Conservation (phyloP, 352 stramenopile genomes). For the Pythium brachiatum region DNA sequence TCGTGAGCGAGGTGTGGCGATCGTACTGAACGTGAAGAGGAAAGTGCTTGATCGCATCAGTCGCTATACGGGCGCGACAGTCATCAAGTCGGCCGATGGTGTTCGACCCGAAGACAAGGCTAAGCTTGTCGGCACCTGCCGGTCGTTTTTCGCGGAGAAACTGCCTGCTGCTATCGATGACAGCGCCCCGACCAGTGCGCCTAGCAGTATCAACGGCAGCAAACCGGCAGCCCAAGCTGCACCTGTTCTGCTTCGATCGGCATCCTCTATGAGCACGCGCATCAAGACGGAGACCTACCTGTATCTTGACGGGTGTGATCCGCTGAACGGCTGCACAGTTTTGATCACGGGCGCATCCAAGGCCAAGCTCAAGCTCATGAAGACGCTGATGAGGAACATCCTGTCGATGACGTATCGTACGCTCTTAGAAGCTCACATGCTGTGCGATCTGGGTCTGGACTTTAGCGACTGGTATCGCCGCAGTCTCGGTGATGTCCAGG, state of each 20-base stretch:
- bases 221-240: neutral
- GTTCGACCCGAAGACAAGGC: conserved; percentile 61
- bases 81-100: conserved; percentile 93
- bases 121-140: conserved; percentile 61
- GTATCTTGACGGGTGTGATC: conserved; percentile 94
- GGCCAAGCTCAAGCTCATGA: conserved; percentile 89
- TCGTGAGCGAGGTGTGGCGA: conserved; percentile 85
- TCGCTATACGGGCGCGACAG: conserved; percentile 89
- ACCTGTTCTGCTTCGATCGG: conserved; percentile 4
- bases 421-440: conserved; percentile 93
- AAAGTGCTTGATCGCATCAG: conserved; percentile 91
- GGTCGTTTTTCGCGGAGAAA: conserved; percentile 68
- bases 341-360: conserved; percentile 91
- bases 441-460: conserved; percentile 77
- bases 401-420: conserved; percentile 95
- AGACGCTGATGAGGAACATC: conserved; percentile 88
- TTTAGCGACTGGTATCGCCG: conserved; percentile 23
- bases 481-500: conserved; percentile 28
- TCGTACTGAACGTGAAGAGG: conserved; percentile 94
- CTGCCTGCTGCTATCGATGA: conserved; percentile 47
- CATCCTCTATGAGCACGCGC: conserved; percentile 24
- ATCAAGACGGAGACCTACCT: conserved; percentile 86
- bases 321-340: conserved; percentile 92
- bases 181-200: neutral
- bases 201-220: conserved; percentile 17